Evolutionary conservation across 768 basidiomycete species (phyloP).

Genomic region (Podaxis sp.): DNA sequence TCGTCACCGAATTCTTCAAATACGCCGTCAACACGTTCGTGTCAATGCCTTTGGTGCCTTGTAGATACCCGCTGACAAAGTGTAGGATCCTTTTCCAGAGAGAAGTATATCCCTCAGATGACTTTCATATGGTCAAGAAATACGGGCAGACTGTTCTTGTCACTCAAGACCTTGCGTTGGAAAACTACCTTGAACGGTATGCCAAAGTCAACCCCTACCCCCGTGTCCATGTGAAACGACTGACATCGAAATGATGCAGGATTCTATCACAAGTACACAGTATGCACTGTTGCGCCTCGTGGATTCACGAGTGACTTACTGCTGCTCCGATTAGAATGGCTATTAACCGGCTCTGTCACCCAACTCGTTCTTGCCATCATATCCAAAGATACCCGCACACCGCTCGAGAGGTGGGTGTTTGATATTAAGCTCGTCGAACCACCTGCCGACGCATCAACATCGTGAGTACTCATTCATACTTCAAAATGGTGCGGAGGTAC

Average conservation of each 20-base stretch:
- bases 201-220: slow-evolving; percentile 11
- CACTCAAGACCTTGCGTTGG: slow-evolving; percentile 88
- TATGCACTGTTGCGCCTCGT: slow-evolving; percentile 33
- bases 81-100: slow-evolving; percentile 91
- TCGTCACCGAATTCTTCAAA: slow-evolving; percentile 99
- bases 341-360: slow-evolving; percentile 86
- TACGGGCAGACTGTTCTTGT: slow-evolving; percentile 95
- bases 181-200: slow-evolving; percentile 87
- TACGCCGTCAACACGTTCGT: slow-evolving; percentile 96
- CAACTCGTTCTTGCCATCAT: slow-evolving; percentile 95
- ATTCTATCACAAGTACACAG: slow-evolving; percentile 92
- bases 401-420: slow-evolving; percentile 98
- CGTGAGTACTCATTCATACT: slow-evolving; percentile 35
- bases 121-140: slow-evolving; percentile 99
- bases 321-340: slow-evolving; percentile 65
- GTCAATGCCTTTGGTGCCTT: not conserved
- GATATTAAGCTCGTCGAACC: slow-evolving; percentile 84
- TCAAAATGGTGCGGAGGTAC: not conserved
- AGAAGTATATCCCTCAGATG: slow-evolving; percentile 95
- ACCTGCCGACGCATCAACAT: slow-evolving; percentile 41
- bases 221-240: not conserved
- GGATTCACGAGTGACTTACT: not conserved
- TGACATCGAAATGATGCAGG: slow-evolving; percentile 33
- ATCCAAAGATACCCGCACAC: slow-evolving; percentile 86
- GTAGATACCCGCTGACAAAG: slow-evolving; percentile 11